Evolutionary conservation across 2,329 filamentous ascomycete genomes (phyloP), one percentile per base, ranked within the genome.

Genomic region (Penicillium sp.): DNA sequence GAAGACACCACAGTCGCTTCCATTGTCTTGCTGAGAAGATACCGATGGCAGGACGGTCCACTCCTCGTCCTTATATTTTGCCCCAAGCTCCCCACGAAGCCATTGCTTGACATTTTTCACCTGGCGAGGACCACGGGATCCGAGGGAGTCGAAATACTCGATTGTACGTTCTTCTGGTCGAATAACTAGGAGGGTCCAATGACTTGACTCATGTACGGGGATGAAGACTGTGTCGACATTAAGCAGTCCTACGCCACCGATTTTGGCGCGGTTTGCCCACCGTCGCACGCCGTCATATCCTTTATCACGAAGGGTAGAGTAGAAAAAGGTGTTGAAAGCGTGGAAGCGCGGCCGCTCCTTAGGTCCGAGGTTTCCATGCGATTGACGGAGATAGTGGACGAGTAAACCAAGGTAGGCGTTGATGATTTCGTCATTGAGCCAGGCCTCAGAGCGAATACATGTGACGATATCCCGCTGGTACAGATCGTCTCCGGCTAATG

Each of bases 1-100:
- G 58, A 80, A 81, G 3, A 80, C 78, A n/a, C 78, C 78, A 55
- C 78, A 81, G 56, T 81, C 78, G 50, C 72, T 75, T 28, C 73
- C 72, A 56, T 81, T 81, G 54, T 75, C 62, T 57, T 81, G 78
- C 54, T 71, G 70, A 7, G 78, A 77, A 6, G 75, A 77, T 6
- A 62, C 40, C 2, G 74, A 74, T 5, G 70, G 67, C 19, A 75
- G 66, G 6, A 75, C 64, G 2, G 57, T 64, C 78, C 78, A 81
- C 53, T 80, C 77, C 1, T 71, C 67, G 31, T 77, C 75, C 19
- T 71, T 63, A 56, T 70, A 80, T 22, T 63, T 63, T 9, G 62
- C 35, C 3, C 73, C 73, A 35, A 81, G 67, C 62, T 80, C 77
- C 4, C 66, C 67, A 26, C 61, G 59, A 10, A 81, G 71, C 76